Evolutionary conservation across 73 alveolate genomes (phyloP).

Genomic region (Tetrahymena malaccensis): DNA sequence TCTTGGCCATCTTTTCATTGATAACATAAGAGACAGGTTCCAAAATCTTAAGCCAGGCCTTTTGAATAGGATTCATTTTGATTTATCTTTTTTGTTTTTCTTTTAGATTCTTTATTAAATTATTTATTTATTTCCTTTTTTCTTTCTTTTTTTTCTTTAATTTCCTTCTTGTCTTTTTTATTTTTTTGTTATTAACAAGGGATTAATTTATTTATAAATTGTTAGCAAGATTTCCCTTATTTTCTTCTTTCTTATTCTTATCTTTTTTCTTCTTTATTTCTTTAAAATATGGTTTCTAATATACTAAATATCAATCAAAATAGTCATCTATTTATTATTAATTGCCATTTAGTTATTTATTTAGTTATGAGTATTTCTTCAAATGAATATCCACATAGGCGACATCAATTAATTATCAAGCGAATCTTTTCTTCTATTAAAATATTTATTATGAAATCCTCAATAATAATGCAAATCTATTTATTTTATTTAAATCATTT

Average conservation of each 20-base stretch:
- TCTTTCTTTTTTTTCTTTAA: neutral
- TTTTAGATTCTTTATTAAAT: neutral
- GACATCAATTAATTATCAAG: neutral
- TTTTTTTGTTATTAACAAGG: neutral
- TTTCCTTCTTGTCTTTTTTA: neutral
- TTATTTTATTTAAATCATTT: no score
- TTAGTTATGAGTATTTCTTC: no score
- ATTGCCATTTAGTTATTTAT: neutral
- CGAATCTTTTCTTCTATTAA: neutral
- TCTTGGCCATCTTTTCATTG: slow-evolving; percentile 38
- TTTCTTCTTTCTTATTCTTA: neutral
- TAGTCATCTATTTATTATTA: no score
- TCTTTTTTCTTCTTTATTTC: neutral
- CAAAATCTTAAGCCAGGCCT: slow-evolving; percentile 35
- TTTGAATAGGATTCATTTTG: slow-evolving; percentile 40
- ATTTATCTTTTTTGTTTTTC: slow-evolving; percentile 2
- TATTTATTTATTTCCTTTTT: neutral
- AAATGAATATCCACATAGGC: neutral
- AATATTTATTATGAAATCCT: neutral
- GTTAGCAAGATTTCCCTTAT: neutral
- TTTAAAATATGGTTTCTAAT: neutral
- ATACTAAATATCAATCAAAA: neutral
- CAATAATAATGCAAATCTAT: no score
- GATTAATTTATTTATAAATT: neutral
- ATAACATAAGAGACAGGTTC: slow-evolving; percentile 14